Percentiles rank a stretch among this genome's conserved stretches.
These are phyloP conservation scores for Eucalyptus fibrosa DNA, from an alignment of 345 rosid genomes.

Conservation along the genomic window DNA sequence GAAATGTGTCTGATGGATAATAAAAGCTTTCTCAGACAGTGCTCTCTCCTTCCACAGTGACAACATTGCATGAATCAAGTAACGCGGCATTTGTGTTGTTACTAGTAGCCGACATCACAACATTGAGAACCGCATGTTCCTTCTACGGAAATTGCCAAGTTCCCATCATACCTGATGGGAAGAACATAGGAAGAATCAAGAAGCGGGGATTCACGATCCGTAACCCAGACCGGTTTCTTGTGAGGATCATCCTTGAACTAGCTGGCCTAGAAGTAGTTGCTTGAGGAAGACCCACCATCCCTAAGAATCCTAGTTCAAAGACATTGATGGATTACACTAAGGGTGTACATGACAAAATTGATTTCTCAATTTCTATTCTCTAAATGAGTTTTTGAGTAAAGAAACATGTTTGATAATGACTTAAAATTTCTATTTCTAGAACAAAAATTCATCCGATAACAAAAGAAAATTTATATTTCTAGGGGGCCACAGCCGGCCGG, in stretches of 20 bases:
- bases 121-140: background rate
- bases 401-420: accelerated
- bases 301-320: background rate
- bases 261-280: background rate
- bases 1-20: background rate
- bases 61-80: background rate
- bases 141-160: background rate
- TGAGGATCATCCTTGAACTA: background rate
- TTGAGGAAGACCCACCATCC: background rate
- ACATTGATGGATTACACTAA: no score
- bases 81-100: background rate
- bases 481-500: accelerated
- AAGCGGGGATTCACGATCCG: background rate
- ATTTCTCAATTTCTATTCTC: no score
- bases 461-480: no score
- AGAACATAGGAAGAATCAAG: background rate
- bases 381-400: accelerated
- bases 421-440: accelerated
- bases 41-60: background rate
- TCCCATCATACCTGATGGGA: background rate
- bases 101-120: background rate
- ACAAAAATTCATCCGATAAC: no score
- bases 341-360: no score
- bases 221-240: background rate
- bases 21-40: background rate